Evolutionary conservation across 257 asterid species (phyloP).

Genomic region (Jacaranda copaia): DNA sequence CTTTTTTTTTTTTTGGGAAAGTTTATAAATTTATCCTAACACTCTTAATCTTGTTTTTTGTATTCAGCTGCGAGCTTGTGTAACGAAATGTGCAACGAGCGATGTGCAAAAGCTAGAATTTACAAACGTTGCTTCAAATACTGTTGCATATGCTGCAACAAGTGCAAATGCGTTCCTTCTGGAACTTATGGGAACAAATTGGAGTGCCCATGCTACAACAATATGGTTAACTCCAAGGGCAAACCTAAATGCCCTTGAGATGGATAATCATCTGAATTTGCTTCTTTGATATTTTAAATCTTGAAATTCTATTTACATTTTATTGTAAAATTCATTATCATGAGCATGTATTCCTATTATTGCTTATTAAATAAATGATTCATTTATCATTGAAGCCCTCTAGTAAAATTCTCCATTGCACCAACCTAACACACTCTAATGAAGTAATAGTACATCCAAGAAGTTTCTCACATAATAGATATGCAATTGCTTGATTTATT

Average conservation of each 20-base stretch:
- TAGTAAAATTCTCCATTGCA: background rate
- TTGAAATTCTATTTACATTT: background rate
- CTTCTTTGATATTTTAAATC: background rate
- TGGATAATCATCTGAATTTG: too few species aligned
- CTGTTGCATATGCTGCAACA: constrained; percentile 51
- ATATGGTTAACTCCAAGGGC: constrained; percentile 51
- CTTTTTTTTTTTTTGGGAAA: too few species aligned
- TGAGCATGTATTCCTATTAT: background rate
- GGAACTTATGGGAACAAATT: constrained; percentile 58
- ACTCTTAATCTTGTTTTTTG: too few species aligned
- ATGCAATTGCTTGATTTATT: too few species aligned
- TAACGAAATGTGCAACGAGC: constrained; percentile 35
- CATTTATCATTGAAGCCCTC: background rate
- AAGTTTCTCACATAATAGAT: too few species aligned
- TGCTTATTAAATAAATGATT: background rate
- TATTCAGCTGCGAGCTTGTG: constrained; percentile 40
- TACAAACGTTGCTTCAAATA: constrained; percentile 48
- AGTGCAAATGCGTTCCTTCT: constrained; percentile 56
- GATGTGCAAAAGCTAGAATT: constrained; percentile 52
- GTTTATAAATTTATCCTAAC: too few species aligned
- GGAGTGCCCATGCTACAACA: constrained; percentile 57
- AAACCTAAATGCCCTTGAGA: constrained; percentile 53
- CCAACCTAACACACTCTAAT: background rate
- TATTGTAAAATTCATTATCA: background rate
- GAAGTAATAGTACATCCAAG: background rate